Evolutionary conservation across 306 rosid genomes (phyloP).

Genomic region (Crataegus laevigata): DNA sequence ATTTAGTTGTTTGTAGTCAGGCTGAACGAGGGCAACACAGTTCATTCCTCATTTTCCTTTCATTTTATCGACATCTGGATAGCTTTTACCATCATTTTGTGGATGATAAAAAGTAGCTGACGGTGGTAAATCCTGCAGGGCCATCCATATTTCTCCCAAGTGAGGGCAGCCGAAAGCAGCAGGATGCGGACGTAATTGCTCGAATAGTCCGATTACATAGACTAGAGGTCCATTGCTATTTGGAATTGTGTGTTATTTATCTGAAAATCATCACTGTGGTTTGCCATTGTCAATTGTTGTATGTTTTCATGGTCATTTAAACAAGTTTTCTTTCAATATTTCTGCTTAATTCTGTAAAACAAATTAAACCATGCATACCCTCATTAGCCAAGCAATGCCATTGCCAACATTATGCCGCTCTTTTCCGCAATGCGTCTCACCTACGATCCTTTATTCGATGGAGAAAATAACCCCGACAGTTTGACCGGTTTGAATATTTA

Average conservation of each 20-base stretch:
- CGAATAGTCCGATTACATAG: background rate
- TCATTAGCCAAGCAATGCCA: background rate
- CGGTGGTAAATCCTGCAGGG: slow-evolving; percentile 38
- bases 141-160: slow-evolving; percentile 85
- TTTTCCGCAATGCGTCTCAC: background rate
- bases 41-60: background rate
- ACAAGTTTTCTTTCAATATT: background rate
- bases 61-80: background rate
- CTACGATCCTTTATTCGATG: background rate
- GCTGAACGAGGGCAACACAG: background rate
- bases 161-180: slow-evolving; percentile 93
- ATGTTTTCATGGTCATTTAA: background rate
- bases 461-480: background rate
- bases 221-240: slow-evolving; percentile 22
- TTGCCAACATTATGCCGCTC: too few relatives aligned
- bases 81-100: background rate
- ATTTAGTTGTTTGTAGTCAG: background rate
- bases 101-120: slow-evolving; percentile 5
- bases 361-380: background rate
- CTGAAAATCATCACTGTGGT: slow-evolving; percentile 6
- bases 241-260: slow-evolving; percentile 29
- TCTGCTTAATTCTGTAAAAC: background rate
- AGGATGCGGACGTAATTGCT: slow-evolving; percentile 59
- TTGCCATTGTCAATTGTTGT: slow-evolving; percentile 18
- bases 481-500: background rate